Base-by-base conservation (phyloP, 495 filamentous ascomycete genomes). In the Penicillium diatomitis region DNA sequence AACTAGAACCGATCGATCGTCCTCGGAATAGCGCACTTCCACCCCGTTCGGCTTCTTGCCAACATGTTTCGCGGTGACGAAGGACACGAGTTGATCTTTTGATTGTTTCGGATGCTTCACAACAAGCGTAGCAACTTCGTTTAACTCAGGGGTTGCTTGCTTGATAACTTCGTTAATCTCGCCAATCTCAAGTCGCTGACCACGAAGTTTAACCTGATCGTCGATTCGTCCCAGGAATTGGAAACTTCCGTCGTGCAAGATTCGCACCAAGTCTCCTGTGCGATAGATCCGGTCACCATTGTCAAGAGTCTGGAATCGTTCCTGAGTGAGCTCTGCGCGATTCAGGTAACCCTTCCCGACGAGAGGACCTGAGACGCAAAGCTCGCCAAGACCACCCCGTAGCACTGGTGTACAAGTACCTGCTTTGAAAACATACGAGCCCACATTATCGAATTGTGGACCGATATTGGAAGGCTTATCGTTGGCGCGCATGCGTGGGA, bases 291-390 rank as follows among this genome's bases (percentile, higher is more conserved):
- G 73, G 43, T 67, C 61, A 10, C 60, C 62, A 29, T 38, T 50
- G 33, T 60, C 56, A 38, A 66, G 55, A 5, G 54, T 56, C 20
- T 68, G 58, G 47, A 74, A 76, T 10, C 71, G 66, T 38, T 61
- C 60, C 33, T 52, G 51, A 6, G 65, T 69, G 20, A 71, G 68
- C 32, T 88, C 80, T 3, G 80, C 74, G 4, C 88, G 76, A 38
- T 90, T 90, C 36, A 92, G 72, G 55, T 96, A 96, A 0, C 90
- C 90, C 54, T 84, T 88, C 5, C 85, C 90, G 32, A 96, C 88
- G 4, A 96, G 72, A 49, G 82, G 85, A 0, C 90, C 90, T 4
- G 85, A 86, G 32, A 95, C 81, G 56, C 88, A 95, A 4, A 96
- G 78, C 60, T 96, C 90, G 20, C 90, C 90, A 32, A 91, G 73